These are phyloP conservation scores for Trifolium dubium DNA, from an alignment of 306 rosid genomes.

Conservation along the genomic window DNA sequence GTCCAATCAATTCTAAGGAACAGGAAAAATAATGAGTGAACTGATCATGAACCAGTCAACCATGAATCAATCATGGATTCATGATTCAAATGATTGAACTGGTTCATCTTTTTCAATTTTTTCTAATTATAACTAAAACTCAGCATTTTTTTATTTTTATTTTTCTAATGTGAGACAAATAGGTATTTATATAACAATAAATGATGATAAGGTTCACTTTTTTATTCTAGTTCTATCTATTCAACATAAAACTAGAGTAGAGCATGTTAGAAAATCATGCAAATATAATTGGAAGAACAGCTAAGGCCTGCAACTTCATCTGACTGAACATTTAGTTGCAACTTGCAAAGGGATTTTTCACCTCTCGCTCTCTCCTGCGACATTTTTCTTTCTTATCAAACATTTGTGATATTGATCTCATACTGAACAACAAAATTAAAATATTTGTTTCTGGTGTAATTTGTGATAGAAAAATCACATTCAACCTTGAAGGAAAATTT, in stretches of 20 bases:
- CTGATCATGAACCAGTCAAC: slow-evolving; percentile 13
- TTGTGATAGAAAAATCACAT: background rate
- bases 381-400: background rate
- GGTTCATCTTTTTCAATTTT: background rate
- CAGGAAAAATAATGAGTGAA: background rate
- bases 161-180: background rate
- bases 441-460: background rate
- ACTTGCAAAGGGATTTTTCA: background rate
- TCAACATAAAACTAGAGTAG: background rate
- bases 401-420: background rate
- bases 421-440: background rate
- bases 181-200: background rate
- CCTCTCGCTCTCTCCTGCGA: background rate
- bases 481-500: background rate
- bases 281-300: background rate
- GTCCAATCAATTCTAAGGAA: background rate
- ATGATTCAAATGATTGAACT: background rate
- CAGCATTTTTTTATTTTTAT: background rate
- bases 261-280: background rate
- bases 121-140: slow-evolving; percentile 22
- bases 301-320: background rate
- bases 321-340: background rate
- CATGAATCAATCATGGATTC: slow-evolving; percentile 1
- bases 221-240: slow-evolving; percentile 4
- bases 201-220: slow-evolving; percentile 11